Conservation (phyloP, 345 rosid genomes). For the Limnanthes douglasii region DNA sequence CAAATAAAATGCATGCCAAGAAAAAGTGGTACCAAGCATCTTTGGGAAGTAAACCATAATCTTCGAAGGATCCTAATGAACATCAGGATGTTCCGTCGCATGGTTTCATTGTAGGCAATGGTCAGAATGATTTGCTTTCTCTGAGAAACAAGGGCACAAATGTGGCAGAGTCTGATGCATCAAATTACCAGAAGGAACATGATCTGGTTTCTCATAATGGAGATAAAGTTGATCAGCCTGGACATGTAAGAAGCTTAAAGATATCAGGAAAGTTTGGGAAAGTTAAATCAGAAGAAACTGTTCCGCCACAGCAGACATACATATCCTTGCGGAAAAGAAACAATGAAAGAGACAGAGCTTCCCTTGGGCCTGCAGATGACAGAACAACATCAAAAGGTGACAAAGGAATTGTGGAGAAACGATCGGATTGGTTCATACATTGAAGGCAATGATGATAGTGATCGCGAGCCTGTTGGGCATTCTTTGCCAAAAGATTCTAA, state of each 20-base stretch:
- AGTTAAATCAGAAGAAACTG: constrained; percentile 7
- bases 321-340: constrained; percentile 29
- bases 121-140: constrained; percentile 15
- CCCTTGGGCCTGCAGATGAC: constrained; percentile 25
- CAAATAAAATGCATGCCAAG: constrained; percentile 28
- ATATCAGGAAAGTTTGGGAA: constrained; percentile 19
- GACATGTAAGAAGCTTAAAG: constrained; percentile 13
- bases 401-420: constrained; percentile 25
- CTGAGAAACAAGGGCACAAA: constrained; percentile 18
- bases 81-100: constrained; percentile 17
- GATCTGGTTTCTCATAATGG: constrained; percentile 30
- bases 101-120: constrained; percentile 16
- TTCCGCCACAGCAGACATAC: constrained; percentile 3
- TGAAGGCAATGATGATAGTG: constrained; percentile 41
- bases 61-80: constrained; percentile 21
- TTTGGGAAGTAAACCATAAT: constrained; percentile 28
- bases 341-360: constrained; percentile 23
- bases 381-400: constrained; percentile 25
- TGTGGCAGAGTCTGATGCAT: constrained; percentile 29
- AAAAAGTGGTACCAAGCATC: constrained; percentile 28
- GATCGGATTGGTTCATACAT: constrained; percentile 25
- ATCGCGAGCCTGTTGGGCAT: constrained; percentile 24
- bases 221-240: constrained; percentile 11
- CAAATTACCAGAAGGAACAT: constrained; percentile 53
- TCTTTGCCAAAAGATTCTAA: constrained; percentile 53